These are phyloP conservation scores for Ceratopteris richardii DNA, from an alignment of 75 land plant species.

Conservation along the genomic window DNA sequence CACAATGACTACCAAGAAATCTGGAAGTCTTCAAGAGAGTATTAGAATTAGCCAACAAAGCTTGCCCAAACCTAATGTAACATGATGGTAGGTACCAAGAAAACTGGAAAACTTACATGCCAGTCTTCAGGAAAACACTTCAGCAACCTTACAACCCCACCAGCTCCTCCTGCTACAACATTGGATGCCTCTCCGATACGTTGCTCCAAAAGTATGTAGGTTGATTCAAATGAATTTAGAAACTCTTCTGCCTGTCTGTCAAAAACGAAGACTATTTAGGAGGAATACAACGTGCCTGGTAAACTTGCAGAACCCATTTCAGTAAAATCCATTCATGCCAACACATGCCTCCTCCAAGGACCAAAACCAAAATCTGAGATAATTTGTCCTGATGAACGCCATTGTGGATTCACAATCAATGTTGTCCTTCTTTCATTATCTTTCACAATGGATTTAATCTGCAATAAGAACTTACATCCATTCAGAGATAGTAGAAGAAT, in stretches of 20 bases:
- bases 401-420: constrained; percentile 41
- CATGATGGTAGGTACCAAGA: too few relatives aligned
- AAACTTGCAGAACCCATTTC: too few relatives aligned
- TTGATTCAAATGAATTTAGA: constrained; percentile 29
- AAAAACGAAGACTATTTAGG: constrained; percentile 1
- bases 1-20: too few relatives aligned
- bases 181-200: constrained; percentile 53
- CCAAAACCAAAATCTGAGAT: constrained; percentile 54
- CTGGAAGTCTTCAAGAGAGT: too few relatives aligned
- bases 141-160: constrained; percentile 42
- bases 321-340: too few relatives aligned
- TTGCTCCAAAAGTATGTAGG: constrained; percentile 36
- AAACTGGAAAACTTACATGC: constrained; percentile 41
- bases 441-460: constrained; percentile 37
- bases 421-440: constrained; percentile 27
- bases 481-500: neutral
- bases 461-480: neutral
- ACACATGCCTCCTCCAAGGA: constrained; percentile 42
- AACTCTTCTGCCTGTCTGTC: constrained; percentile 50
- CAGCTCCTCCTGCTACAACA: constrained; percentile 33
- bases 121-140: constrained; percentile 40
- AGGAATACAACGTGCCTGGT: neutral
- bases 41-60: too few relatives aligned
- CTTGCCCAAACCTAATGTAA: too few relatives aligned
- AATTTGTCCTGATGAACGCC: constrained; percentile 49